A percentile compares a stretch with the other conserved stretches of the same genome.
These are phyloP conservation scores for Pichiaceae sp. DNA, from an alignment of 1,139 yeast species.

Conservation along the genomic window DNA sequence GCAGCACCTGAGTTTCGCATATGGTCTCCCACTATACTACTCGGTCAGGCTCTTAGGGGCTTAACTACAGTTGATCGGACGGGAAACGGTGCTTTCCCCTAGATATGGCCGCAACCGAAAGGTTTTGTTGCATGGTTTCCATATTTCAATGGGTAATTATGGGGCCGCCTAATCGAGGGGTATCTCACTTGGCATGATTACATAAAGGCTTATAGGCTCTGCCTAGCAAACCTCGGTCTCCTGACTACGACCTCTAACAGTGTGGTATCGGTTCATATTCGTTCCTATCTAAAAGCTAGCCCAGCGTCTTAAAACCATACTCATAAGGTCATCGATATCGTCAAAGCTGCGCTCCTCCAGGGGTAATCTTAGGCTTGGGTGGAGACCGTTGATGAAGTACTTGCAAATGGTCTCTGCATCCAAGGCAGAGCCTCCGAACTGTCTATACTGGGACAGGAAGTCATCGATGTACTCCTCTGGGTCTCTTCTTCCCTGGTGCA, in stretches of 20 bases:
- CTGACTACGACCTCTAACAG: too few relatives aligned
- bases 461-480: background rate
- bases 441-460: background rate
- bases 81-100: background rate
- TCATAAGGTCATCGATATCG: background rate
- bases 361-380: background rate
- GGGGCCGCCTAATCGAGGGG: too few relatives aligned
- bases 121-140: background rate
- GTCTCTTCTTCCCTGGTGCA: background rate
- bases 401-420: background rate
- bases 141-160: too few relatives aligned
- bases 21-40: slow-evolving; percentile 47
- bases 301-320: background rate
- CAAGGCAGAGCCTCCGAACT: background rate
- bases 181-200: too few relatives aligned
- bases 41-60: slow-evolving; percentile 33
- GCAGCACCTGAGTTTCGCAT: slow-evolving; percentile 45
- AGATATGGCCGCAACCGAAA: background rate
- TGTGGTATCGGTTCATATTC: too few relatives aligned
- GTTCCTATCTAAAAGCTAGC: background rate
- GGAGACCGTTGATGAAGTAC: background rate
- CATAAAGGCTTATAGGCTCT: too few relatives aligned
- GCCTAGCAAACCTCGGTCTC: too few relatives aligned
- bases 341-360: background rate
- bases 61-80: background rate